phyloP scores from a whole-genome alignment of 2,329 filamentous ascomycete genomes.

The Xylariaceae sp. region DNA sequence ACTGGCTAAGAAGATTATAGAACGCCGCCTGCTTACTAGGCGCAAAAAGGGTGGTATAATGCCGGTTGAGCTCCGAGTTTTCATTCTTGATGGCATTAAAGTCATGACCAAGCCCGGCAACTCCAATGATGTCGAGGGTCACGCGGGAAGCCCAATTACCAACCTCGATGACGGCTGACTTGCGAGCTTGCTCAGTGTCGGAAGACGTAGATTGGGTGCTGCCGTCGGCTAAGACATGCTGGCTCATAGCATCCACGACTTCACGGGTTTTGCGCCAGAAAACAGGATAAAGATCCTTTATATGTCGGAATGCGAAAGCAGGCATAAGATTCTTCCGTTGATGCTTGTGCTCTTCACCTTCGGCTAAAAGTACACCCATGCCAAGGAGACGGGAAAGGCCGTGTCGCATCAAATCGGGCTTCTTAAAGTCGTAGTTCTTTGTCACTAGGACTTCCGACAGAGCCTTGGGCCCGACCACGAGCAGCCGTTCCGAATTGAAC shows the following conservation, averaged over 20 bases:
- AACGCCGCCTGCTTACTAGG: constrained; percentile 49
- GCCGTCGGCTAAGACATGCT: constrained; percentile 41
- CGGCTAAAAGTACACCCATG: constrained; percentile 69
- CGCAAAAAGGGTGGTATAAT: constrained; percentile 54
- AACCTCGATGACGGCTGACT: constrained; percentile 50
- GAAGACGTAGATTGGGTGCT: constrained; percentile 7
- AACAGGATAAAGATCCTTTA: constrained; percentile 77
- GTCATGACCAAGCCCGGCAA: constrained; percentile 67
- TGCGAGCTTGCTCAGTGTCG: constrained; percentile 34
- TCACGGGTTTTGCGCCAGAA: constrained; percentile 78
- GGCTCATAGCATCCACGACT: constrained; percentile 59
- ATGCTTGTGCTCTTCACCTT: constrained; percentile 85
- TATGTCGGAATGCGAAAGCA: constrained; percentile 78
- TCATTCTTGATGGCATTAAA: constrained; percentile 63
- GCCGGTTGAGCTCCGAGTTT: constrained; percentile 53
- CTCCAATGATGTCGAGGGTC: constrained; percentile 71
- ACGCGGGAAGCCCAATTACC: constrained; percentile 61
- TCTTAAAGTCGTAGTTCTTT: constrained; percentile 66
- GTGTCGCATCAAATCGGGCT: constrained; percentile 52
- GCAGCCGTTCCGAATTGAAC: constrained; percentile 33
- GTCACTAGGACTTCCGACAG: constrained; percentile 66
- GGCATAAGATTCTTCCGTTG: constrained; percentile 77
- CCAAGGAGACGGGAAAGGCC: constrained; percentile 63
- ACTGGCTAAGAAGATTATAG: constrained; percentile 54
- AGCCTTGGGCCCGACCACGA: constrained; percentile 56